Percentiles rank a stretch among this genome's conserved stretches.
phyloP scores from a whole-genome alignment of 169 alveolate genomes.

The Plasmodium coatneyi region DNA sequence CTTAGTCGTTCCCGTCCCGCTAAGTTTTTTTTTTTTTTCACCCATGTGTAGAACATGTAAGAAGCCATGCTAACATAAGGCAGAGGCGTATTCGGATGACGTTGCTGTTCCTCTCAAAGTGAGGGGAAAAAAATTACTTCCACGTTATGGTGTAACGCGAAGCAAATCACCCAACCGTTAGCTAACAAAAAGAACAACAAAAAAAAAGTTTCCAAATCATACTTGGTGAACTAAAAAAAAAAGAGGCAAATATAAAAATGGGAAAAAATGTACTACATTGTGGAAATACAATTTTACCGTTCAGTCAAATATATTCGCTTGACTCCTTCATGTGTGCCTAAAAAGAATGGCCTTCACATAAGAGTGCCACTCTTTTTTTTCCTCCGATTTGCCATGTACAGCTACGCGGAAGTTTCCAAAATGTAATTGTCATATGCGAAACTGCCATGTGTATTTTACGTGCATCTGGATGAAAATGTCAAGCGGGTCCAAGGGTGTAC shows the following conservation, averaged over 20 bases:
- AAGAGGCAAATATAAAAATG: not conserved
- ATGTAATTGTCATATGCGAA: not conserved
- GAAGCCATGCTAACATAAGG: constrained; percentile 4
- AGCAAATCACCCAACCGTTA: not conserved
- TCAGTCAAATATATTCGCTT: not conserved
- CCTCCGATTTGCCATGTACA: not conserved
- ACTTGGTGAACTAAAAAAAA: not conserved
- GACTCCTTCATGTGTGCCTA: not conserved
- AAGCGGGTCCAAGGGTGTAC: not conserved
- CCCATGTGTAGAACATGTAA: not conserved
- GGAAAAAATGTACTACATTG: not conserved
- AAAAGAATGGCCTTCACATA: not conserved
- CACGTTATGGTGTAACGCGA: not conserved
- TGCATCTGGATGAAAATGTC: not conserved
- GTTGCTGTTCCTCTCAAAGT: not conserved
- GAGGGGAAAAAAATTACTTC: not conserved
- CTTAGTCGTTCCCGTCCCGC: not conserved
- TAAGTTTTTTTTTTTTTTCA: not conserved
- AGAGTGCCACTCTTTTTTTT: not conserved
- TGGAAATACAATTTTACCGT: not conserved
- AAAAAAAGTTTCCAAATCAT: not conserved
- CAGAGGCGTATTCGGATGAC: not conserved
- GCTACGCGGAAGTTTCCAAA: not conserved
- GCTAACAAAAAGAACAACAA: not conserved
- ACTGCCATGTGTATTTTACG: not conserved